A percentile compares a stretch with the other conserved stretches of the same genome.
Conservation (phyloP, 2,329 filamentous ascomycete genomes). For the Apiospora phragmitis region DNA sequence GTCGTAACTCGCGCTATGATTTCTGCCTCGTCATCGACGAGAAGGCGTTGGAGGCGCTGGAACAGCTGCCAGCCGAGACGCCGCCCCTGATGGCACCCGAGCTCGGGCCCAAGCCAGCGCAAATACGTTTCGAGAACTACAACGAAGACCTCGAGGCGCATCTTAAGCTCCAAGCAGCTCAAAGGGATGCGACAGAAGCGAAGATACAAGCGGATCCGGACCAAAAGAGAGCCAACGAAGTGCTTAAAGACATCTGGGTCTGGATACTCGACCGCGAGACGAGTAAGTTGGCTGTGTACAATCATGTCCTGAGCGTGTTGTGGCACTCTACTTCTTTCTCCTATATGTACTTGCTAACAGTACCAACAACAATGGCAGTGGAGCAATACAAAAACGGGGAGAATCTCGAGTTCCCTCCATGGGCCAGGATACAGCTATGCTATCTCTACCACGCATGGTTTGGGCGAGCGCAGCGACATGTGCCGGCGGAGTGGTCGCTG, state of each 20-base stretch:
- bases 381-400: background rate
- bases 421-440: background rate
- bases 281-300: background rate
- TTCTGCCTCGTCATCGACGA: background rate
- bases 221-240: background rate
- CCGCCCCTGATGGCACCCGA: background rate
- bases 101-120: background rate
- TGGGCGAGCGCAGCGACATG: background rate
- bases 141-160: background rate
- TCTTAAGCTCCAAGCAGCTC: background rate
- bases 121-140: background rate
- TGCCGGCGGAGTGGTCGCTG: background rate
- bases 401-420: background rate
- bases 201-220: background rate
- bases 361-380: background rate
- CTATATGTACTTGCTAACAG: too few species aligned
- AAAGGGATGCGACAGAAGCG: background rate
- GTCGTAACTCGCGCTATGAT: background rate
- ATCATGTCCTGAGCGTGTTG: too few species aligned
- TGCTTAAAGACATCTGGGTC: background rate
- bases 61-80: background rate
- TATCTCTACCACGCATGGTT: background rate
- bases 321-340: too few species aligned
- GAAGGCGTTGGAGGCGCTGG: background rate
- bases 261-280: background rate